Evolutionary conservation across 805 yeast species (phyloP), one percentile per base, ranked within the genome.

Genomic region (Saccharomycopsis selenospora): DNA sequence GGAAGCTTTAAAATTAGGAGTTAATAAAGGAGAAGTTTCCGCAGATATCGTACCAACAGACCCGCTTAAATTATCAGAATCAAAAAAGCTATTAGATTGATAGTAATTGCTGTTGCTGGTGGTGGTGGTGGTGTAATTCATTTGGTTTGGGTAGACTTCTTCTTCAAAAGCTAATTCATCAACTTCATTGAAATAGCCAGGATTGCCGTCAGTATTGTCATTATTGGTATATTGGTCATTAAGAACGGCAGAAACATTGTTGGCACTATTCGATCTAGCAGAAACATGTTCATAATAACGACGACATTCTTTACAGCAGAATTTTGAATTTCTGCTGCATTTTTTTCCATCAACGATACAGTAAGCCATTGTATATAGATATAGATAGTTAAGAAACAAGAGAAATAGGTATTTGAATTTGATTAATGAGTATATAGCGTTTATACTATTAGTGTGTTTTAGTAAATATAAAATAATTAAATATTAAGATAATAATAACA

Each of bases 341-440:
- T 42, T 43, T n/a, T 52, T 52, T 2, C 53, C 53, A 43, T 52
- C 55, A 38, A 52, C 55, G 27, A 49, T 38, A 41, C 55, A 52
- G 43, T 52, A 45, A 22, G 41, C 33, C 46, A 43, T 43, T 17
- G 10, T 33, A 5, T 7, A 10, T 33, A n/a, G n/a, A n/a, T n/a
- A n/a, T n/a, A n/a, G n/a, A n/a, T n/a, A n/a, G n/a, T n/a, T n/a
- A n/a, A n/a, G n/a, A n/a, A n/a, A n/a, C n/a, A n/a, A n/a, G n/a
- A n/a, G n/a, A n/a, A n/a, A n/a, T n/a, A n/a, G n/a, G n/a, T n/a
- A n/a, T n/a, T n/a, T n/a, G n/a, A n/a, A n/a, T n/a, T n/a, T n/a
- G n/a, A n/a, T n/a, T n/a, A n/a, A n/a, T n/a, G n/a, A n/a, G n/a
- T n/a, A n/a, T n/a, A n/a, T n/a, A n/a, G n/a, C n/a, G n/a, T n/a